Base-by-base conservation (phyloP, 176 grass and related monocot species). In the Triticum dicoccoides region DNA sequence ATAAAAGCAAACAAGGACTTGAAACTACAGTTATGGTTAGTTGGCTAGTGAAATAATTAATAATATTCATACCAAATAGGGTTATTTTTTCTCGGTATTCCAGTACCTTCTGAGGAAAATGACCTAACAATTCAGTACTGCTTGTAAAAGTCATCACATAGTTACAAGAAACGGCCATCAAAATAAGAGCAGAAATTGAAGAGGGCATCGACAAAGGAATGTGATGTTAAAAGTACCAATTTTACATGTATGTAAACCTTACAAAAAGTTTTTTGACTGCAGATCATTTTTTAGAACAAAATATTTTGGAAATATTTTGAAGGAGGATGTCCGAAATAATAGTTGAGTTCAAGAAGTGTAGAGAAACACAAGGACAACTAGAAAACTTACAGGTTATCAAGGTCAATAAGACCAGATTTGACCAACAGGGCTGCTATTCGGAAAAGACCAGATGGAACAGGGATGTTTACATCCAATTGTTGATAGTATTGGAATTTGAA, bases 401-500 rank as follows among this genome's bases (percentile, higher is more conserved):
- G 90, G 81, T 97, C 97, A 62, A 99, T 87, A 84, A 99, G 96
- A 61, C 93, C 85, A 86, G 87, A 93, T 88, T 99, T 96, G 47
- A 99, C 79, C 81, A 99, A 85, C 41, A 99, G 81, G 76, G 97
- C 94, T 70, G 97, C 89, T 66, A 96, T 86, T 70, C 76, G 83
- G 76, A 91, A 97, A 90, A 99, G 94, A 11, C 92, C 82, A 70
- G 92, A 81, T 54, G 97, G 97, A 88, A 90, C 97, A 73, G 85
- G 38, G 81, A 37, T 80, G 69, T 89, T 93, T 49, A 97, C 92
- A 84, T 99, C 94, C 88, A 97, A 81, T 20, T 92, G 91, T 90
- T 99, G 97, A 88, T 99, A 99, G 82, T 94, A 97, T 81, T 99
- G 92, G 69, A 99, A 97, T 86, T 99, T 99, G 90, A 97, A 99